Conservation (phyloP, 352 stramenopile genomes). For the Globisporangium middletonii region DNA sequence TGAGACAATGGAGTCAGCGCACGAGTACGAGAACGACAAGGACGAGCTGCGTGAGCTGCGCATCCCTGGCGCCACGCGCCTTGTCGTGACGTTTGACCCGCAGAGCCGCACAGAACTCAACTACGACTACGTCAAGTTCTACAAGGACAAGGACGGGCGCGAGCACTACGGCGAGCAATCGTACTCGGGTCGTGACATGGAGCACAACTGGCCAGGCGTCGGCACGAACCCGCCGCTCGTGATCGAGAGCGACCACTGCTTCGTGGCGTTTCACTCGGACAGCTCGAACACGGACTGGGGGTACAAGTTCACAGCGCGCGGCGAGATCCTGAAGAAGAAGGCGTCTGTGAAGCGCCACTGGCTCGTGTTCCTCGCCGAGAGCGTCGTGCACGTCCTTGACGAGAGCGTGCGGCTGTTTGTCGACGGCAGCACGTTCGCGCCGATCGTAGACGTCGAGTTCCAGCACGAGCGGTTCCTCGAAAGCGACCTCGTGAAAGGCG, state of each 20-base stretch:
- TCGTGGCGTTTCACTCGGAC: conserved; percentile 82
- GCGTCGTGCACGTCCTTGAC: conserved; percentile 38
- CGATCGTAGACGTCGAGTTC: conserved; percentile 42
- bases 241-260: conserved; percentile 76
- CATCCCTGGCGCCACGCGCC: conserved; percentile 63
- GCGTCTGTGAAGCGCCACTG: conserved; percentile 53
- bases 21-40: conserved; percentile 80
- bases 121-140: conserved; percentile 90
- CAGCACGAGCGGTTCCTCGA: conserved; percentile 49
- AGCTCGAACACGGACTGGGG: conserved; percentile 81
- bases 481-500: conserved; percentile 66
- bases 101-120: conserved; percentile 74
- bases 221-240: conserved; percentile 51
- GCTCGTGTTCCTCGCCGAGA: conserved; percentile 48
- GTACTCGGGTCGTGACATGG: conserved; percentile 82
- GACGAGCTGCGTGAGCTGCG: conserved; percentile 61
- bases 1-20: conserved; percentile 69
- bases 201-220: conserved; percentile 80
- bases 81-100: conserved; percentile 82
- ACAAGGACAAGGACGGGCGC: conserved; percentile 49
- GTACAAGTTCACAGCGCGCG: conserved; percentile 66
- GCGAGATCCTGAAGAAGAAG: conserved; percentile 60
- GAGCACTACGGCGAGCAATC: conserved; percentile 60
- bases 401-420: conserved; percentile 48
- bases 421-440: conserved; percentile 35